Conservation (phyloP, 2,329 filamentous ascomycete genomes). For the Fusarium sp. region DNA sequence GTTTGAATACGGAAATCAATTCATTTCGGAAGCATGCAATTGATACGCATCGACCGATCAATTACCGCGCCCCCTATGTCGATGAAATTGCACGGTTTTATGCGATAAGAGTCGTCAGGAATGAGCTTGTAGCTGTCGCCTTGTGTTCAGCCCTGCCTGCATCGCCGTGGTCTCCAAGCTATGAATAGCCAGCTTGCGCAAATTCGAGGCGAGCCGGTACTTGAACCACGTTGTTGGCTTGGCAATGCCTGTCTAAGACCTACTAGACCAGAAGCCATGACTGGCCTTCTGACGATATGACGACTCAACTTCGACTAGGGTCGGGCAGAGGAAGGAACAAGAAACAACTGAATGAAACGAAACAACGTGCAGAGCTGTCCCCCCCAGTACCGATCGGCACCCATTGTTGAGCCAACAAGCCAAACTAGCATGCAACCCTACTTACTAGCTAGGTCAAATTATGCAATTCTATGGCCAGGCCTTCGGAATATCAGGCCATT, state of each 20-base stretch:
- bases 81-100: constrained; percentile 37
- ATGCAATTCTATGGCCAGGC: constrained; percentile 22
- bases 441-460: constrained; percentile 17
- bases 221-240: constrained; percentile 8
- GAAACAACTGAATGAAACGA: constrained; percentile 46
- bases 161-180: constrained; percentile 2
- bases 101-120: constrained; percentile 35
- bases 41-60: constrained; percentile 34
- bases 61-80: constrained; percentile 24
- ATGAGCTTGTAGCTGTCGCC: constrained; percentile 13
- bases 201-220: background rate
- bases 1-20: constrained; percentile 37
- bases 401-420: constrained; percentile 33
- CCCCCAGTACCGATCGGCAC: constrained; percentile 39
- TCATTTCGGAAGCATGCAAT: constrained; percentile 43
- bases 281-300: constrained; percentile 5
- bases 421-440: constrained; percentile 23
- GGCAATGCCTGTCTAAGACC: constrained; percentile 1
- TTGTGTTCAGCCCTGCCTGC: constrained; percentile 34
- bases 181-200: background rate
- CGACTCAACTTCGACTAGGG: constrained; percentile 17
- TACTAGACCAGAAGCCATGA: constrained; percentile 3
- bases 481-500: constrained; percentile 40
- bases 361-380: constrained; percentile 36
- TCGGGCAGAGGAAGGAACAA: constrained; percentile 25